These are phyloP conservation scores for Microdochium paspali DNA, from an alignment of 2,329 filamentous ascomycete genomes.

Conservation along the genomic window DNA sequence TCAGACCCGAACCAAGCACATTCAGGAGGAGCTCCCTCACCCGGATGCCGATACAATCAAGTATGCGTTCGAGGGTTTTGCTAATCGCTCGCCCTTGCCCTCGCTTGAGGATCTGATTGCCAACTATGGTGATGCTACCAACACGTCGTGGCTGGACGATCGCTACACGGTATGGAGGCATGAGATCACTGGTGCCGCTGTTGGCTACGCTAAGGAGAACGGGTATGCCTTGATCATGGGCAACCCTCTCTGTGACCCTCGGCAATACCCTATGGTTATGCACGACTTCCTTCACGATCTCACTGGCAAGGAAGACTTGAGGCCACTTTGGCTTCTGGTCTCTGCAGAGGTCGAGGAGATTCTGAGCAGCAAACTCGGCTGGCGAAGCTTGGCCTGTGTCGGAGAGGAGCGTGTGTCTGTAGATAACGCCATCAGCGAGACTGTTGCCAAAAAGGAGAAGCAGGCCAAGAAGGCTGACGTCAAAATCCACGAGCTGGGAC, in stretches of 20 bases:
- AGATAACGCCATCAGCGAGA: conserved; percentile 45
- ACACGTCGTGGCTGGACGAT: conserved; percentile 88
- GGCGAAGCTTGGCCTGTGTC: conserved; percentile 81
- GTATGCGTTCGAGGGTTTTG: conserved; percentile 38
- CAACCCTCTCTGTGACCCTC: conserved; percentile 73
- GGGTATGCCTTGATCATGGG: conserved; percentile 80
- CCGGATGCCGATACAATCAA: conserved; percentile 76
- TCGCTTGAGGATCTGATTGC: conserved; percentile 80
- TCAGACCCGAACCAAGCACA: conserved; percentile 49
- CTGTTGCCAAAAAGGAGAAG: conserved; percentile 66
- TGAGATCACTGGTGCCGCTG: conserved; percentile 65
- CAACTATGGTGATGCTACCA: conserved; percentile 90
- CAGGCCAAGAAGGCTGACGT: conserved; percentile 53
- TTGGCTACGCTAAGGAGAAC: conserved; percentile 67
- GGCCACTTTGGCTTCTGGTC: conserved; percentile 85
- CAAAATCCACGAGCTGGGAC: conserved; percentile 63
- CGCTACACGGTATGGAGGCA: conserved; percentile 86
- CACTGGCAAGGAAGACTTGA: conserved; percentile 57
- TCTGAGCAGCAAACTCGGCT: conserved; percentile 70
- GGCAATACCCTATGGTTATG: conserved; percentile 68
- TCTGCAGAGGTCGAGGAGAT: conserved; percentile 70
- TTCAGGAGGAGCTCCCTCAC: conserved; percentile 54
- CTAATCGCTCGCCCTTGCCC: conserved; percentile 50
- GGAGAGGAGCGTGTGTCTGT: conserved; percentile 84
- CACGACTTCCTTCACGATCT: conserved; percentile 67